Evolutionary conservation across 371 early-diverging fungal genomes (phyloP).

Genomic region (Apophysomyces trapeziformis): DNA sequence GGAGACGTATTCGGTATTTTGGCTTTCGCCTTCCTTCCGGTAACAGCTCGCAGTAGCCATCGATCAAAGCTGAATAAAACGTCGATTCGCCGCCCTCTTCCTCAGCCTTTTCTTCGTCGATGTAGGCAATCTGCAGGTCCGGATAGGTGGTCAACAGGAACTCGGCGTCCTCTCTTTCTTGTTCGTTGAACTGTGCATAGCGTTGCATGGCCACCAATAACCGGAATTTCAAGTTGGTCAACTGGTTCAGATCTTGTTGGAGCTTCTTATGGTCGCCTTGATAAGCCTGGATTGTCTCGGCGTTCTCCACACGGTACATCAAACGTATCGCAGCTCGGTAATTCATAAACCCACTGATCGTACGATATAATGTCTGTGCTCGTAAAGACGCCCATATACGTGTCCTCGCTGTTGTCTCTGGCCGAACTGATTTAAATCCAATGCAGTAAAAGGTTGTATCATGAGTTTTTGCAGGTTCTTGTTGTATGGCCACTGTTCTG

Average conservation of each 20-base stretch:
- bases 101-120: slow-evolving; percentile 68
- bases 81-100: slow-evolving; percentile 41
- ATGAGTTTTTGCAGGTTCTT: slow-evolving; percentile 61
- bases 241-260: slow-evolving; percentile 67
- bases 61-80: slow-evolving; percentile 76
- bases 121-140: slow-evolving; percentile 80
- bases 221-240: slow-evolving; percentile 80
- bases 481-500: slow-evolving; percentile 42
- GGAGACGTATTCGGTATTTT: slow-evolving; percentile 77
- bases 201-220: slow-evolving; percentile 91
- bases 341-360: slow-evolving; percentile 90
- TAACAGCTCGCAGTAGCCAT: slow-evolving; percentile 69
- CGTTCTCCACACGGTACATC: slow-evolving; percentile 81
- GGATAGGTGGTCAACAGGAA: slow-evolving; percentile 79
- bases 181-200: slow-evolving; percentile 70
- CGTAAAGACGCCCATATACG: slow-evolving; percentile 91
- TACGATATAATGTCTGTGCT: slow-evolving; percentile 87
- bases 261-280: slow-evolving; percentile 61
- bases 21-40: slow-evolving; percentile 71
- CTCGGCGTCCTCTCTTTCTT: slow-evolving; percentile 81
- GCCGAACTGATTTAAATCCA: slow-evolving; percentile 82
- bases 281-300: slow-evolving; percentile 64
- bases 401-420: slow-evolving; percentile 83
- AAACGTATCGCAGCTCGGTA: slow-evolving; percentile 83
- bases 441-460: slow-evolving; percentile 83